Conservation (phyloP, 441 rosid species). For the Populus trichocarpa region DNA sequence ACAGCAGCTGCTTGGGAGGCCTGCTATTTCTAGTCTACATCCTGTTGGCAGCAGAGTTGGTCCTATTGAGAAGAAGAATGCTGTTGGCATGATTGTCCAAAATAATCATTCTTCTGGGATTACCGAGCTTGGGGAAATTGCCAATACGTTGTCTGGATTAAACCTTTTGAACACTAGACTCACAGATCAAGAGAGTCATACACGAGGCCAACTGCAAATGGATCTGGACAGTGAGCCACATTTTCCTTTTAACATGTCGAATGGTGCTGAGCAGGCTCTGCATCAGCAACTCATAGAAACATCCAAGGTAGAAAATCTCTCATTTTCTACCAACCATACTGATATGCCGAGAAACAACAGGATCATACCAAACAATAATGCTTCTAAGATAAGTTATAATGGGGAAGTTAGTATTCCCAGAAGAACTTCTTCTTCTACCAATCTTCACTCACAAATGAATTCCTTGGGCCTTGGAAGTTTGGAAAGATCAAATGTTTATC, state of each 20-base stretch:
- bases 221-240: constrained; percentile 41
- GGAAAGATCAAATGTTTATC: constrained; percentile 43
- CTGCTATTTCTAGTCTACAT: constrained; percentile 60
- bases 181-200: constrained; percentile 35
- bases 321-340: constrained; percentile 40
- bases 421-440: constrained; percentile 55
- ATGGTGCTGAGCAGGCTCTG: constrained; percentile 44
- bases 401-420: constrained; percentile 59
- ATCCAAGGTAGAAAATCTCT: constrained; percentile 40
- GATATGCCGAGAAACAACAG: constrained; percentile 47
- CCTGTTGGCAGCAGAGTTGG: constrained; percentile 63
- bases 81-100: constrained; percentile 37
- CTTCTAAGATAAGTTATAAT: constrained; percentile 40
- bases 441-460: constrained; percentile 53
- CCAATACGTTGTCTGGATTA: constrained; percentile 53
- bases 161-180: constrained; percentile 49
- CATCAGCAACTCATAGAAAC: constrained; percentile 48
- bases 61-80: constrained; percentile 51
- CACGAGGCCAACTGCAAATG: constrained; percentile 42
- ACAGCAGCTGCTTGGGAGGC: constrained; percentile 49
- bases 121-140: constrained; percentile 51
- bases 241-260: constrained; percentile 44
- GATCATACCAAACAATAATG: constrained; percentile 33
- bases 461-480: constrained; percentile 46
- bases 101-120: constrained; percentile 41